phyloP scores from a whole-genome alignment of 768 basidiomycete species.

The Myochromella boudieri region DNA sequence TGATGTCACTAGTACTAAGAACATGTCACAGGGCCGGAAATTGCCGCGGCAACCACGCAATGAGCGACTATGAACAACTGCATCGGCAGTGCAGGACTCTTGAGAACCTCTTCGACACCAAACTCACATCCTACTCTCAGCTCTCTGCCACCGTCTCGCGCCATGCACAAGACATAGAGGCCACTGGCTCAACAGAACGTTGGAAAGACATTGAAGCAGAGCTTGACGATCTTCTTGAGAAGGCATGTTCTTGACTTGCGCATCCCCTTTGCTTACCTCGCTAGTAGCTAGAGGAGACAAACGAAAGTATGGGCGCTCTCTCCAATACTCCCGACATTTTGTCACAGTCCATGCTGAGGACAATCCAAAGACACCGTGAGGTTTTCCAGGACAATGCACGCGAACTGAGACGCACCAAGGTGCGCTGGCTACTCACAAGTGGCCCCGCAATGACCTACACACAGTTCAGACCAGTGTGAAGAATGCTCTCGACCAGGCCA shows the following conservation, averaged over 20 bases:
- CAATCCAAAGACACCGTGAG: slow-evolving; percentile 89
- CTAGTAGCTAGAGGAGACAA: slow-evolving; percentile 78
- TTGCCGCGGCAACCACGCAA: slow-evolving; percentile 26
- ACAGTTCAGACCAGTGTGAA: slow-evolving; percentile 68
- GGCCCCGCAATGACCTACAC: background rate
- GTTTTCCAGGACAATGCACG: slow-evolving; percentile 84
- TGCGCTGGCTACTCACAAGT: slow-evolving; percentile 29
- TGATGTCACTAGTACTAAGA: slow-evolving; percentile 1
- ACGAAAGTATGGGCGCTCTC: slow-evolving; percentile 72
- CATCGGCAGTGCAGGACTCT: slow-evolving; percentile 92
- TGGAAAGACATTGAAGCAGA: slow-evolving; percentile 86
- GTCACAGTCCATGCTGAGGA: slow-evolving; percentile 82
- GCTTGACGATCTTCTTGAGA: slow-evolving; percentile 80
- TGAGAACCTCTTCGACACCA: slow-evolving; percentile 89
- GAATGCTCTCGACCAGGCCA: slow-evolving; percentile 81
- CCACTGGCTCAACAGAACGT: slow-evolving; percentile 66
- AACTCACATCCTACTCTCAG: slow-evolving; percentile 88
- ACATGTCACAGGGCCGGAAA: slow-evolving; percentile 6
- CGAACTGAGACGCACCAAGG: slow-evolving; percentile 87
- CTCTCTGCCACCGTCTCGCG: slow-evolving; percentile 68
- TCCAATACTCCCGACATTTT: slow-evolving; percentile 69
- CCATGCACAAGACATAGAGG: slow-evolving; percentile 61
- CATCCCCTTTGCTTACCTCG: slow-evolving; percentile 14
- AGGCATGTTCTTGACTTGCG: slow-evolving; percentile 47
- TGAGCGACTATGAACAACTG: slow-evolving; percentile 85